Base-by-base conservation (phyloP, 2,329 filamentous ascomycete genomes). In the Cladosporium oxysporum region DNA sequence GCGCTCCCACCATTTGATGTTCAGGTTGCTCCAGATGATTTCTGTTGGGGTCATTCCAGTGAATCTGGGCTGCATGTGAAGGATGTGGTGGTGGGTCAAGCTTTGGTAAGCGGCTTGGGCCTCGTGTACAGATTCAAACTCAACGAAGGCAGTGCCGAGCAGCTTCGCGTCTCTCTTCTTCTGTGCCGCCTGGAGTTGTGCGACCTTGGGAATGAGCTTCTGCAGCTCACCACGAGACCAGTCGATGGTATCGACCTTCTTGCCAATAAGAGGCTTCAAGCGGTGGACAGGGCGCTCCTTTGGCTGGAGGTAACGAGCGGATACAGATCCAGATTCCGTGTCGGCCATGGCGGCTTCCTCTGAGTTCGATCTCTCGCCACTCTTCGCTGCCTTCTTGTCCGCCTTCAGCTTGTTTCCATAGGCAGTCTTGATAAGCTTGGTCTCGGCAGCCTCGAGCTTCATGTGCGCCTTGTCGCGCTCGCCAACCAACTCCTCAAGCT, bases 241-340 rank as follows among this genome's bases (percentile, higher is more conserved):
- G 68, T 94, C 88, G 77, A 99, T 97, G 0, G 93, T 95, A 79
- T 99, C 95, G 18, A 97, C 93, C 77, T 96, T 95, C 75, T 92
- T 89, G 71, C 93, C 91, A 70, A 93, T 85, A 57, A 91, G 83
- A 7, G 84, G 83, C 76, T 90, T 91, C 64, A 89, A 81, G 37
- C 87, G 87, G 75, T 97, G 93, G 1, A 90, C 88, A 1, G 93
- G 93, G 52, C 93, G 87, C 71, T 92, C 85, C 77, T 91, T 90
- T 11, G 83, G 81, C 18, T 88, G 84, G 47, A 97, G 81, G 88
- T 91, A 96, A 69, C 88, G 89, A 16, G 88, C 87, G 14, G 91
- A 91, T 44, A 92, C 81, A 66, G 85, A 85, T 69, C 90, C 90
- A 65, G 90, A 87, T 78, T 93, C 88, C 71, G 83, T 81, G 73